phyloP scores from a whole-genome alignment of 108 stramenopile species.

The Skeletonema costatum region DNA sequence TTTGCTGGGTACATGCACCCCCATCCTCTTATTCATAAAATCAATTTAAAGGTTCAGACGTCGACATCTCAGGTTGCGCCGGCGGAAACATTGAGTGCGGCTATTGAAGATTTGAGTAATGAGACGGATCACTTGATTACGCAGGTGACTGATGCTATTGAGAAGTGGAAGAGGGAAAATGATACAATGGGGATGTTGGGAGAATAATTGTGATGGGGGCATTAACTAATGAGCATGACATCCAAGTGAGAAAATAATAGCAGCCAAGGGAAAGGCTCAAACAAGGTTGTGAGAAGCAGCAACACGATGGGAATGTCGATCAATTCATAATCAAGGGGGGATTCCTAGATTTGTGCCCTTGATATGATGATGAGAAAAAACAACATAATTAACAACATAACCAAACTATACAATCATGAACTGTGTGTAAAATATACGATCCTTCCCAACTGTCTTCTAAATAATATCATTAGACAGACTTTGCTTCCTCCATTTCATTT shows the following conservation, averaged over 20 bases:
- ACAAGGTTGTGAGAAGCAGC: background rate
- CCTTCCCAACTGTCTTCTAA: too few relatives aligned
- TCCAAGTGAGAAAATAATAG: too few relatives aligned
- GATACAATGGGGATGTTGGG: conserved; percentile 53
- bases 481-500: background rate
- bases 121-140: conserved; percentile 89
- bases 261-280: background rate
- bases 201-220: background rate
- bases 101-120: conserved; percentile 86
- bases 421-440: background rate
- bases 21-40: conserved; percentile 90
- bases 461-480: background rate
- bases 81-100: conserved; percentile 72
- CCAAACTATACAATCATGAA: background rate
- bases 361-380: background rate
- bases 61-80: conserved; percentile 73
- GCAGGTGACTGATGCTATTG: conserved; percentile 73
- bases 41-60: conserved; percentile 90
- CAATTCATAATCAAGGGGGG: background rate
- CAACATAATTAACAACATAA: background rate
- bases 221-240: background rate
- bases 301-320: background rate
- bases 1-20: conserved; percentile 95
- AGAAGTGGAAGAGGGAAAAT: conserved; percentile 81
- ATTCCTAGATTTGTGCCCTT: background rate